Evolutionary conservation across 106 monocot species (phyloP).

Genomic region (Xerophyta viscosa): DNA sequence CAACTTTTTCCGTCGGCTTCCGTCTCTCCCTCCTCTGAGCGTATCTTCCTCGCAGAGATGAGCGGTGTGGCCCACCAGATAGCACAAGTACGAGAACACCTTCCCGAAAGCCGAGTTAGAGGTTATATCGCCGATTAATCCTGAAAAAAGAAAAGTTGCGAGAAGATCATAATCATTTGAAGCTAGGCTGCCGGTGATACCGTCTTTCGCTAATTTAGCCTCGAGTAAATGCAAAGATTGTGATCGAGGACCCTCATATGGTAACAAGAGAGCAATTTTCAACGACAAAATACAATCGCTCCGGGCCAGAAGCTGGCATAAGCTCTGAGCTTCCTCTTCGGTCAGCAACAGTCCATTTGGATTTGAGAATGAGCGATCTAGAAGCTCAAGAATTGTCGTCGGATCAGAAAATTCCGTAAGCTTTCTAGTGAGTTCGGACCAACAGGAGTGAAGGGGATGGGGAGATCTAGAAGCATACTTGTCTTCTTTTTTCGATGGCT

Average conservation of each 20-base stretch:
- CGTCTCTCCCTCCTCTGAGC: constrained; percentile 8
- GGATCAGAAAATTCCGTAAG: constrained; percentile 36
- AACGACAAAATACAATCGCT: constrained; percentile 47
- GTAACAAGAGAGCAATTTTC: constrained; percentile 58
- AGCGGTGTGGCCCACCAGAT: constrained; percentile 56
- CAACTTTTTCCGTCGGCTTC: constrained; percentile 2
- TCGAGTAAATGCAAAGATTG: constrained; percentile 40
- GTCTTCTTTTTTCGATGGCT: constrained; percentile 18
- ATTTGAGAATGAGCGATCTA: constrained; percentile 42
- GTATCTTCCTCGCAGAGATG: constrained; percentile 41
- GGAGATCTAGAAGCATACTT: constrained; percentile 22
- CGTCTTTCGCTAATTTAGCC: constrained; percentile 32
- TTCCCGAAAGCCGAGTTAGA: constrained; percentile 24
- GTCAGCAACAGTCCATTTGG: constrained; percentile 29
- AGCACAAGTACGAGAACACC: constrained; percentile 60
- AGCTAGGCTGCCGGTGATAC: constrained; percentile 5
- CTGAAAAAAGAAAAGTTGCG: constrained; percentile 48
- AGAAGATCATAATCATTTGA: constrained; percentile 47
- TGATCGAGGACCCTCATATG: constrained; percentile 34
- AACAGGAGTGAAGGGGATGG: constrained; percentile 67
- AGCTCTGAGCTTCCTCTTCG: constrained; percentile 49
- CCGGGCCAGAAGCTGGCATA: constrained; percentile 31
- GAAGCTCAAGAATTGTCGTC: constrained; percentile 28
- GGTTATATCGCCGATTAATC: constrained; percentile 24
- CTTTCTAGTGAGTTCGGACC: constrained; percentile 57